Percentiles rank a stretch among this genome's conserved stretches.
Evolutionary conservation across 169 alveolate genomes (phyloP).

Genomic region (Eimeria sp.): DNA sequence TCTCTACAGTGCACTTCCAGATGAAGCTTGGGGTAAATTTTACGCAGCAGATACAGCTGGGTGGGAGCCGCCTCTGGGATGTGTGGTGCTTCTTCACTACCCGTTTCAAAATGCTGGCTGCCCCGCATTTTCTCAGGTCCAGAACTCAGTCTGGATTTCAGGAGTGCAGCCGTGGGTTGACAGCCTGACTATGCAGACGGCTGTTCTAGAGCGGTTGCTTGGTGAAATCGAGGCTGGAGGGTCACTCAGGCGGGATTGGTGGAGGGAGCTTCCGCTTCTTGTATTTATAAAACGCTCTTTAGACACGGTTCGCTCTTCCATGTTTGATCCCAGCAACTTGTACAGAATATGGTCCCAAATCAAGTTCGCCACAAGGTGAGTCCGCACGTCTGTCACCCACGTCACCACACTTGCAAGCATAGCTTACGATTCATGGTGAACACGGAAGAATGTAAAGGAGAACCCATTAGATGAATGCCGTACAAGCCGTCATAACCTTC

Average conservation of each 20-base stretch:
- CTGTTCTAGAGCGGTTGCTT: not conserved
- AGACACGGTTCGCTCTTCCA: slow-evolving; percentile 21
- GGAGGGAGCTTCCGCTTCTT: slow-evolving; percentile 56
- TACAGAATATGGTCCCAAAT: slow-evolving; percentile 50
- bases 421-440: not conserved
- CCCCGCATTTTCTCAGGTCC: slow-evolving; percentile 32
- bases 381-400: not conserved
- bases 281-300: slow-evolving; percentile 40
- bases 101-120: not conserved
- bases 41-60: not conserved
- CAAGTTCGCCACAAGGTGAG: slow-evolving; percentile 67
- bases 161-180: slow-evolving; percentile 57
- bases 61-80: too few species aligned
- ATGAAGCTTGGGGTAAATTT: too few species aligned
- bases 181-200: slow-evolving; percentile 17
- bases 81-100: not conserved
- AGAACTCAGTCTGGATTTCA: slow-evolving; percentile 19
- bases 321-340: slow-evolving; percentile 62
- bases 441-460: not conserved
- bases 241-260: slow-evolving; percentile 47
- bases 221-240: slow-evolving; percentile 5
- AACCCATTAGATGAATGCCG: not conserved
- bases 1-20: not conserved
- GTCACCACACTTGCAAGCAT: not conserved
- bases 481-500: not conserved